Evolutionary conservation across 208 protist species (phyloP).

Genomic region (Trypanosoma avium): DNA sequence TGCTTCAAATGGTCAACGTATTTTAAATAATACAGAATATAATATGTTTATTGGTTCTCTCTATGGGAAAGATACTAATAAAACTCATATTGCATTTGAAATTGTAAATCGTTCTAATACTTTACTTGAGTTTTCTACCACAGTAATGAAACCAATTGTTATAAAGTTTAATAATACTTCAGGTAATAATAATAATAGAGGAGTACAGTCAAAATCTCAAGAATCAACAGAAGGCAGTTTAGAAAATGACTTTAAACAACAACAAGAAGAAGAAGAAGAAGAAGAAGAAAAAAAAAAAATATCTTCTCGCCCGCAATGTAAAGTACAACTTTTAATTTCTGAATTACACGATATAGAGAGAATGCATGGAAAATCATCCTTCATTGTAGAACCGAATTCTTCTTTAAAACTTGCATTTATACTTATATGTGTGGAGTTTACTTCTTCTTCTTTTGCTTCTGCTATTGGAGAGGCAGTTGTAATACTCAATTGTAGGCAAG

Average conservation of each 20-base stretch:
- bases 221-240: no score
- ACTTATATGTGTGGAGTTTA: conserved; percentile 46
- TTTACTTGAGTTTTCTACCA: conserved; percentile 82
- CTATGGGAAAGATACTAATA: conserved; percentile 58
- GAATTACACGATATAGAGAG: conserved; percentile 65
- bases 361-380: conserved; percentile 55
- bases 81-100: conserved; percentile 65
- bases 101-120: conserved; percentile 73
- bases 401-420: conserved; percentile 77
- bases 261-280: conserved; percentile 1
- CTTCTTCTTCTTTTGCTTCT: conserved; percentile 33
- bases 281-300: no score
- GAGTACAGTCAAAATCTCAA: no score
- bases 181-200: conserved; percentile 2
- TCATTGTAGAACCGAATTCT: conserved; percentile 81
- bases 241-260: not conserved
- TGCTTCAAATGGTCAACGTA: conserved; percentile 34
- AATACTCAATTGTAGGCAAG: conserved; percentile 85
- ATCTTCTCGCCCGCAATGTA: conserved; percentile 45
- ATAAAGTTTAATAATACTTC: conserved; percentile 52
- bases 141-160: conserved; percentile 81
- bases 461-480: conserved; percentile 71
- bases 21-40: conserved; percentile 35
- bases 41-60: conserved; percentile 67
- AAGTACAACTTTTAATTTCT: conserved; percentile 68